Percentiles rank a stretch among this genome's conserved stretches.
These are phyloP conservation scores for Talaromyces trachyspermus DNA, from an alignment of 495 filamentous ascomycete species.

Conservation along the genomic window DNA sequence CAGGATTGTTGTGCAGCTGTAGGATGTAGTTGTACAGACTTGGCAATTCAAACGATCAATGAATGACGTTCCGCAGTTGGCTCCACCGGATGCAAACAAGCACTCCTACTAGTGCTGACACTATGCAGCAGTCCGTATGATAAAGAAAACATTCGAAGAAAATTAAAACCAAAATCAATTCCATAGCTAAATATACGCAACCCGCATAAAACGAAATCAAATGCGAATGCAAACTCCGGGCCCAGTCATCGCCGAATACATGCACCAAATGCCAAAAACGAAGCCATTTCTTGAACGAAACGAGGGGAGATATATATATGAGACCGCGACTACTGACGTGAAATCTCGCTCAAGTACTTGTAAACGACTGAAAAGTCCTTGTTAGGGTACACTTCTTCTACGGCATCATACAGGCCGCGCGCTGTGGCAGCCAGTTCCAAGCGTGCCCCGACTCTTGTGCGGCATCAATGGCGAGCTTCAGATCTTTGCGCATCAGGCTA, in stretches of 20 bases:
- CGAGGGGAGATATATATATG: too few relatives aligned
- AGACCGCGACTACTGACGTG: conserved; percentile 14
- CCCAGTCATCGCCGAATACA: conserved; percentile 1
- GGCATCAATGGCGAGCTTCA: conserved; percentile 64
- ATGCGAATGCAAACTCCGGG: not conserved
- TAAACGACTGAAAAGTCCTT: conserved; percentile 86
- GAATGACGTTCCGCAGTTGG: too few relatives aligned
- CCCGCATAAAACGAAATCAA: not conserved
- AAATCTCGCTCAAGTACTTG: conserved; percentile 51
- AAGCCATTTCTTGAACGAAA: too few relatives aligned
- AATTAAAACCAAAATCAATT: not conserved
- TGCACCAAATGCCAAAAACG: not conserved
- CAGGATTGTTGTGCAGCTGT: too few relatives aligned
- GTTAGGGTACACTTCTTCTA: conserved; percentile 52
- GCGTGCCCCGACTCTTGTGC: conserved; percentile 60
- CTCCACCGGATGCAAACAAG: too few relatives aligned
- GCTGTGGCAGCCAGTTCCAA: conserved; percentile 60
- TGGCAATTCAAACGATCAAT: too few relatives aligned
- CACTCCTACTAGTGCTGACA: too few relatives aligned
- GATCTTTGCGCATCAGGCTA: conserved; percentile 77
- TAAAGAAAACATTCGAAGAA: not conserved
- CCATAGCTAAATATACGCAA: not conserved
- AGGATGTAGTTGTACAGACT: too few relatives aligned
- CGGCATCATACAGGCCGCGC: conserved; percentile 58
- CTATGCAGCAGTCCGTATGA: too few relatives aligned